Percentiles rank a stretch among this genome's conserved stretches.
Conservation (phyloP, 2,329 filamentous ascomycete genomes). For the Colletotrichum lupini region DNA sequence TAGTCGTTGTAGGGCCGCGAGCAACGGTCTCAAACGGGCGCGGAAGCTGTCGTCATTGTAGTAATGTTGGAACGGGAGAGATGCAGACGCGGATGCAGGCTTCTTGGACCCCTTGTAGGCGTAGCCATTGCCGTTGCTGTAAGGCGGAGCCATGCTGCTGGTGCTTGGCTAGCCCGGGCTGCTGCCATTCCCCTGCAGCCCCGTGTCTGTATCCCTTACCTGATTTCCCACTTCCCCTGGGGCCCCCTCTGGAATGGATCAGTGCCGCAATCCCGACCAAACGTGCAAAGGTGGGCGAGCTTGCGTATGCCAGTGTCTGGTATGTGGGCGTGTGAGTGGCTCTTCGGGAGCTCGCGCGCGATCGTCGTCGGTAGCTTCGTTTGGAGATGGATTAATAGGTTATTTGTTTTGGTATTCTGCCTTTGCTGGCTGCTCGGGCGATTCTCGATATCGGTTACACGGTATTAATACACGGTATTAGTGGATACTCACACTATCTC, state of each 20-base stretch:
- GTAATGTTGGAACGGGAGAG: slow-evolving; percentile 33
- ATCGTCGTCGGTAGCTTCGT: slow-evolving; percentile 22
- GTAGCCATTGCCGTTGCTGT: slow-evolving; percentile 49
- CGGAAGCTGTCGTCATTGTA: slow-evolving; percentile 37
- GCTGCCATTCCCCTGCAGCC: slow-evolving; percentile 42
- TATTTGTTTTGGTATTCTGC: no score
- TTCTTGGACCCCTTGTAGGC: slow-evolving; percentile 29
- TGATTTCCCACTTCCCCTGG: slow-evolving; percentile 1
- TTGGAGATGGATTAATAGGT: background rate
- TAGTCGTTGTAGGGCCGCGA: slow-evolving; percentile 16
- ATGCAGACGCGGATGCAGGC: background rate
- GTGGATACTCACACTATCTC: no score
- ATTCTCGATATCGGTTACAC: no score
- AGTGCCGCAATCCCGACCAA: slow-evolving; percentile 12
- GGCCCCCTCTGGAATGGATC: slow-evolving; percentile 20
- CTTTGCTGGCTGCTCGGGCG: no score
- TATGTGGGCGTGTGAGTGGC: slow-evolving; percentile 2
- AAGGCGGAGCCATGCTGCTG: slow-evolving; percentile 47
- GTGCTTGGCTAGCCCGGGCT: slow-evolving; percentile 23
- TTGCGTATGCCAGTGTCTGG: slow-evolving; percentile 21
- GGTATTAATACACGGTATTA: no score
- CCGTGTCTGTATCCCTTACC: slow-evolving; percentile 17
- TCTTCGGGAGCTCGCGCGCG: slow-evolving; percentile 20
- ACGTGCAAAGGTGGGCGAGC: background rate
- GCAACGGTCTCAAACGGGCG: slow-evolving; percentile 28